Evolutionary conservation across 164 flowering plant species (phyloP).

Genomic region (Nymphaea colorata): DNA sequence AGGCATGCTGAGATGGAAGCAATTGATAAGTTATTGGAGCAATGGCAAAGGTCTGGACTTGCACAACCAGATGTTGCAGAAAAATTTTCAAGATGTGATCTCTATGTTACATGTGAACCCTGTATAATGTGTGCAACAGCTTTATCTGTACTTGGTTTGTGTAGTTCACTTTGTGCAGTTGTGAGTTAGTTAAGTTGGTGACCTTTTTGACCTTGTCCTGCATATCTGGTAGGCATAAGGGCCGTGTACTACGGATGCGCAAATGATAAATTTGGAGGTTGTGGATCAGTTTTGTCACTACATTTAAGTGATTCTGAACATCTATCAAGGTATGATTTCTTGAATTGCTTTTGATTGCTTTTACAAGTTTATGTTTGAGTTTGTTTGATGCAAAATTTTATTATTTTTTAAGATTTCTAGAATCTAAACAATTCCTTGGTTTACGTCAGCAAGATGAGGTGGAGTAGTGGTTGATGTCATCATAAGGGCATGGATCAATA

Average conservation of each 20-base stretch:
- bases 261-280: constrained; percentile 94
- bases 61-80: constrained; percentile 44
- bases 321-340: constrained; percentile 17
- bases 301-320: constrained; percentile 33
- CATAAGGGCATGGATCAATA: background rate
- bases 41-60: constrained; percentile 52
- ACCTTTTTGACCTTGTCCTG: background rate
- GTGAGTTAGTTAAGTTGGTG: background rate
- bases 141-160: constrained; percentile 66
- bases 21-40: constrained; percentile 56
- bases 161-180: background rate
- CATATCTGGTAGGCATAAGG: constrained; percentile 37
- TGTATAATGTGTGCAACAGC: constrained; percentile 97
- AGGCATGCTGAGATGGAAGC: constrained; percentile 99
- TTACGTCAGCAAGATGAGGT: background rate
- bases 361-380: background rate
- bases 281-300: constrained; percentile 82
- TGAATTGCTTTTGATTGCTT: background rate
- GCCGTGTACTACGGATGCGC: constrained; percentile 87
- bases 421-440: background rate
- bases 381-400: background rate
- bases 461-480: background rate
- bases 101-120: constrained; percentile 98
- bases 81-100: constrained; percentile 48
- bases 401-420: background rate